Percentiles rank a stretch among this genome's conserved stretches.
Evolutionary conservation across 2,329 filamentous ascomycete genomes (phyloP).

Genomic region (Ceratocystis diversiconidia): DNA sequence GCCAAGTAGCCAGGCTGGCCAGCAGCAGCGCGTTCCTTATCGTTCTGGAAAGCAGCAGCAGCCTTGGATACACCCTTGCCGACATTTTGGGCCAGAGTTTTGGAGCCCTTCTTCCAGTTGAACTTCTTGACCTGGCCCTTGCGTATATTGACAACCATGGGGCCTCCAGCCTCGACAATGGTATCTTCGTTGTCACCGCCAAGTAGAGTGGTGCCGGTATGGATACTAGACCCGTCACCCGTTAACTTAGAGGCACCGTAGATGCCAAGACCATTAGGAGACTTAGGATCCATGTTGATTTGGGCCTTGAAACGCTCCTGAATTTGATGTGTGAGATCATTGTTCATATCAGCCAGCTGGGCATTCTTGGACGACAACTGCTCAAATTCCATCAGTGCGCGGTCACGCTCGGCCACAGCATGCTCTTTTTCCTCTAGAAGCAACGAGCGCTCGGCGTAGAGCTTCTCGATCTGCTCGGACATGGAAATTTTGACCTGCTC

Average conservation of each 20-base stretch:
- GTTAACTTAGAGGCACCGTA: slow-evolving; percentile 38
- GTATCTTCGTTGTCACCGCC: slow-evolving; percentile 54
- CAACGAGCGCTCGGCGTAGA: slow-evolving; percentile 60
- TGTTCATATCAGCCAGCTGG: slow-evolving; percentile 88
- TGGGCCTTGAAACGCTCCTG: slow-evolving; percentile 84
- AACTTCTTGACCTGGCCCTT: slow-evolving; percentile 94
- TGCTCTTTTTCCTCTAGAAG: slow-evolving; percentile 73
- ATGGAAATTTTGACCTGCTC: slow-evolving; percentile 47
- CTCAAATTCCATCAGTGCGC: slow-evolving; percentile 89
- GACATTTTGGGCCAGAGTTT: slow-evolving; percentile 85
- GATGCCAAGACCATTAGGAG: slow-evolving; percentile 42
- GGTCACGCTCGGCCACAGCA: slow-evolving; percentile 74
- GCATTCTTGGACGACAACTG: slow-evolving; percentile 88
- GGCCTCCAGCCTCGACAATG: slow-evolving; percentile 55
- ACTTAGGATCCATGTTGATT: slow-evolving; percentile 34
- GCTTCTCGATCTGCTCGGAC: slow-evolving; percentile 42
- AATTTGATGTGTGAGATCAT: slow-evolving; percentile 85
- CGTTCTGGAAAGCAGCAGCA: slow-evolving; percentile 56
- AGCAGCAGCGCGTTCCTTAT: slow-evolving; percentile 39
- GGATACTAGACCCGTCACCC: slow-evolving; percentile 37
- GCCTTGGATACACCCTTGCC: slow-evolving; percentile 89
- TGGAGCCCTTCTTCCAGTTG: slow-evolving; percentile 96
- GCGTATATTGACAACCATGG: slow-evolving; percentile 89
- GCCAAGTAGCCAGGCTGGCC: slow-evolving; percentile 38
- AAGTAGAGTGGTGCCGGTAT: slow-evolving; percentile 38